Base-by-base conservation (phyloP, 1,284 basidiomycete species). In the Porodaedalea pini region DNA sequence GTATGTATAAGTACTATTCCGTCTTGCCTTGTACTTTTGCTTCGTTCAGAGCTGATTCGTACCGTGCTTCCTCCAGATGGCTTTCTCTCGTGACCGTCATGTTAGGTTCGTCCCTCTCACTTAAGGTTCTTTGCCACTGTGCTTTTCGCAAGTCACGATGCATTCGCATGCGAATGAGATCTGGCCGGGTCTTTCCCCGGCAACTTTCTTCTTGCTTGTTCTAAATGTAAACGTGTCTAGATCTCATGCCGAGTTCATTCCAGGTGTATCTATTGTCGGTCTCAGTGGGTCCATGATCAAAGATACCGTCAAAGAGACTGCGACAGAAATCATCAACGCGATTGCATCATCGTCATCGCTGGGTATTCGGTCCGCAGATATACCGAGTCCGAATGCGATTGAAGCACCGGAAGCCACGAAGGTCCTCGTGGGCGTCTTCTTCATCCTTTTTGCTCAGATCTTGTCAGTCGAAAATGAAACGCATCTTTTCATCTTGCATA, bases 371-470 rank as follows among this genome's bases (percentile, higher is more conserved):
- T 52, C 58, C 43, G 52, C 59, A n/a, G 54, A 51, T 29, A 43
- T 63, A 15, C 67, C 67, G 36, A 59, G 64, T 36, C 66, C 76
- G 56, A 74, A 76, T 59, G 72, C 78, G 5, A 71, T 69, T 51
- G 83, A 84, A 58, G 73, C 78, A 61, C 80, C 79, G 27, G 80
- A 87, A 67, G 75, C 79, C 29, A 80, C 82, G 58, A 83, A 77
- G 61, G 86, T 85, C 59, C 78, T 90, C 56, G 73, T 89, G 68
- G 86, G 97, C 57, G 87, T 99, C 34, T 84, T 92, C 67, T 88
- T 99, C 69, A 84, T 99, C 57, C 76, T 98, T 39, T 94, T 97
- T 67, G 96, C 97, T n/a, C 97, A 99, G 74, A 75, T 98, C 61
- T 99, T 96, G 91, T 92, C 68, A 77, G 89, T 78, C 54, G 34